These are phyloP conservation scores for Astrothelium macrocarpum DNA, from an alignment of 495 filamentous ascomycete genomes.

Conservation along the genomic window DNA sequence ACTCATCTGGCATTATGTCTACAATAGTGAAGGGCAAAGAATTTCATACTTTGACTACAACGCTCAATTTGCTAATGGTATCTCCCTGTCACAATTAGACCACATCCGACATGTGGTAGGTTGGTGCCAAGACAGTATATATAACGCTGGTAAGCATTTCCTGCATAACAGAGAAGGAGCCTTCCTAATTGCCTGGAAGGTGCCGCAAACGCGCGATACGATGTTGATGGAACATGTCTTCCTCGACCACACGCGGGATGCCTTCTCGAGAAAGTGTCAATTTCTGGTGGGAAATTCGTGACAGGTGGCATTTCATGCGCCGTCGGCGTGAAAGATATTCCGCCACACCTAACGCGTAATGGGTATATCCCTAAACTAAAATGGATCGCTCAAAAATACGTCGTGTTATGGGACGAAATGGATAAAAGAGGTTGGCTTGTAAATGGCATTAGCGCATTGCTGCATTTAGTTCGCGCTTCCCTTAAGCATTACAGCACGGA, in stretches of 20 bases:
- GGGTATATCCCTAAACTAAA: conserved; percentile 18
- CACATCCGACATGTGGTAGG: conserved; percentile 11
- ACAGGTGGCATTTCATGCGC: conserved; percentile 11
- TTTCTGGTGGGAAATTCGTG: conserved; percentile 20
- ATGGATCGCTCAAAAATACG: conserved; percentile 18
- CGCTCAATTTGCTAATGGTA: background rate
- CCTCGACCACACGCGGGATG: background rate
- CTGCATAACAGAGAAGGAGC: background rate
- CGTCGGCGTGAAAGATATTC: conserved; percentile 16
- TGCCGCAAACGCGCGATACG: conserved; percentile 15
- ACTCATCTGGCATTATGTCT: conserved; percentile 26
- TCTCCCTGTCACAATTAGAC: background rate
- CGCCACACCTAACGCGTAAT: conserved; percentile 6
- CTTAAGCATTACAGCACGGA: conserved; percentile 15
- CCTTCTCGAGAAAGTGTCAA: conserved; percentile 19
- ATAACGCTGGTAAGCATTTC: conserved; percentile 9
- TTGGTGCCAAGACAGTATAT: conserved; percentile 2
- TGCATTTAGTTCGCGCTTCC: conserved; percentile 27
- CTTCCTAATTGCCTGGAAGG: background rate
- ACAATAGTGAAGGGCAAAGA: conserved; percentile 17
- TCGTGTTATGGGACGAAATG: conserved; percentile 27
- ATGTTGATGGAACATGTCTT: conserved; percentile 7
- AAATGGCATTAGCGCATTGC: conserved; percentile 27
- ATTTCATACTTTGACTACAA: conserved; percentile 12
- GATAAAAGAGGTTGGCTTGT: conserved; percentile 31